Conservation (phyloP, 78 protist species). For the Dictyostelium firmibasis region DNA sequence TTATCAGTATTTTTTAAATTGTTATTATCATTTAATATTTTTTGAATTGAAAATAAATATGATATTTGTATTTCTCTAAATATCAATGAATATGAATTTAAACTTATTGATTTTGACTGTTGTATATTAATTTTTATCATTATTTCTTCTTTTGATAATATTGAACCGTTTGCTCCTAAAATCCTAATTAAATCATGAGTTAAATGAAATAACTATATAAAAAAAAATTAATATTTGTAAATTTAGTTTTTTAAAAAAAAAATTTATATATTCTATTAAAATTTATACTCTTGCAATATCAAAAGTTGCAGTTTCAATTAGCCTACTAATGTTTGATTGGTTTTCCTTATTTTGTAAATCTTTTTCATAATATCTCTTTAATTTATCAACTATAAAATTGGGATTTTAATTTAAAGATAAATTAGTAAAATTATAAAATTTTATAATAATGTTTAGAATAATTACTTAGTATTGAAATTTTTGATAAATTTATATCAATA, state of each 20-base stretch:
- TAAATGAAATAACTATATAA: background rate
- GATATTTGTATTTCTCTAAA: conserved; percentile 48
- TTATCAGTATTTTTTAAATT: background rate
- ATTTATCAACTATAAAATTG: conserved; percentile 7
- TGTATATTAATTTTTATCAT: conserved; percentile 53
- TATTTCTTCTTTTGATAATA: background rate
- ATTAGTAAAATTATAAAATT: too few species aligned
- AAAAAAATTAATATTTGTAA: background rate
- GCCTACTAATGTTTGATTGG: conserved; percentile 3
- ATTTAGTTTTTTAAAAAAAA: too few species aligned
- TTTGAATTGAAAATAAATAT: background rate
- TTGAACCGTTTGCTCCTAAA: background rate
- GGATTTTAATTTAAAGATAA: background rate
- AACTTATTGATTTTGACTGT: conserved; percentile 8
- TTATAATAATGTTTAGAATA: too few species aligned
- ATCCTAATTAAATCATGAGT: conserved; percentile 33
- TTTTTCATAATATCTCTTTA: conserved; percentile 5
- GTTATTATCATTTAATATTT: background rate
- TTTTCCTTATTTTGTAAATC: background rate
- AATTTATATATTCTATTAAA: background rate
- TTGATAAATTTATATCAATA: conserved; percentile 17
- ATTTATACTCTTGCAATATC: conserved; percentile 29
- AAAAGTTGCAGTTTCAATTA: conserved; percentile 6
- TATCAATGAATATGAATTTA: background rate
- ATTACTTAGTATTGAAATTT: background rate